Base-by-base conservation (phyloP, 169 alveolate species). In the Plasmodium relictum region DNA sequence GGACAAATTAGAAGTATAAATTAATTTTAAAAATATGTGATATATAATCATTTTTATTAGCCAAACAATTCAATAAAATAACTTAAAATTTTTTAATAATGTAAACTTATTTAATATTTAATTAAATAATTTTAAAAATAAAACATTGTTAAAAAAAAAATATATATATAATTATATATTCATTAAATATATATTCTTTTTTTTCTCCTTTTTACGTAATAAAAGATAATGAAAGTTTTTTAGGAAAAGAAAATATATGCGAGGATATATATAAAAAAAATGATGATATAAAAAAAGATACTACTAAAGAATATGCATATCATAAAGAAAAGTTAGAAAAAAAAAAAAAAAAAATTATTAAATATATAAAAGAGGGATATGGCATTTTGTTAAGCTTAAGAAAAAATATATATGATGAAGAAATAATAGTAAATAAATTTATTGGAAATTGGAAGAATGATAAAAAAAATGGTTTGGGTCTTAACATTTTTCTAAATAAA, bases 361-460 rank as follows among this genome's bases (percentile, higher is more conserved):
- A 54, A 39, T 52, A 5, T 83, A 56, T 83, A 83, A 83, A 68
- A 44, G 83, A 83, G 18, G 91, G 91, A 1, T 83, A 83, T 39
- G 91, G 91, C 6, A 69, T 66, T 18, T 54, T 83, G 66, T 50
- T 83, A 83, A 68, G 65, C 26, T 20, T 83, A 68, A 59, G 26
- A 18, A 83, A 71, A 42, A 83, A 83, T 62, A 18, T 39, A 61
- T 68, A 26, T 42, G 73, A 50, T 37, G 56, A 83, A 8, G 91
- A 83, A 7, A 71, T 83, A 41, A 26, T 88, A 62, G 73, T 52
- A 58, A 73, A 69, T 18, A 73, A 83, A 54, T 73, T 72, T 42
- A 72, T 72, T 52, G 88, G 93, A 4, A 74, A 83, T 31, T 88
- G 92, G 90, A 24, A 65, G 54, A 74, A 88, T 62, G 44, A 72